A percentile compares a stretch with the other conserved stretches of the same genome.
Evolutionary conservation across 108 stramenopile genomes (phyloP).

Genomic region (Nitzschia palea): DNA sequence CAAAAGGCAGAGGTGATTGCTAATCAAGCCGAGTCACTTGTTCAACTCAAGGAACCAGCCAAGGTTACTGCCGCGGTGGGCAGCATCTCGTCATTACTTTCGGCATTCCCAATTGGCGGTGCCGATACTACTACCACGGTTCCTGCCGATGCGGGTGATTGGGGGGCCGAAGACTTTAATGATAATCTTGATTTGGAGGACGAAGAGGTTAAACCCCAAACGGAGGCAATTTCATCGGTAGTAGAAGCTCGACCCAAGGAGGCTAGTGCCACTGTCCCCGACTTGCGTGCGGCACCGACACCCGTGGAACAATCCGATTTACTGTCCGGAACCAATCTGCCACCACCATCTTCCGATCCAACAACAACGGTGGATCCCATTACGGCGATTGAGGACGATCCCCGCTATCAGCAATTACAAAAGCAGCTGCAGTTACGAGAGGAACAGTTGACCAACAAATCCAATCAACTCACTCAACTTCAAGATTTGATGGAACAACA

Average conservation of each 20-base stretch:
- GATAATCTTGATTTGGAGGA: too few relatives aligned
- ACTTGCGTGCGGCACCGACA: too few relatives aligned
- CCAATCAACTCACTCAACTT: conserved; percentile 59
- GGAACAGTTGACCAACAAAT: conserved; percentile 66
- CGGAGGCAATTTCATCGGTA: not conserved
- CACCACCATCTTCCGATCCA: not conserved
- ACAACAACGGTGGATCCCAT: not conserved
- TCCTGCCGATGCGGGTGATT: not conserved
- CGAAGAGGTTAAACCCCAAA: not conserved
- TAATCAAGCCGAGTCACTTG: not conserved
- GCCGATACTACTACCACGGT: not conserved
- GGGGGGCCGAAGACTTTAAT: not conserved
- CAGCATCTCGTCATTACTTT: not conserved
- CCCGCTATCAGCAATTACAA: conserved; percentile 23
- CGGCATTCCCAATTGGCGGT: not conserved
- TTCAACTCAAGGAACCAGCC: not conserved
- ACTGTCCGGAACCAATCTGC: not conserved
- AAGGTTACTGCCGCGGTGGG: not conserved
- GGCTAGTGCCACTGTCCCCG: too few relatives aligned
- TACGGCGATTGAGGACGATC: conserved; percentile 26
- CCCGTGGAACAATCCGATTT: too few relatives aligned
- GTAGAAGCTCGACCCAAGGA: not conserved
- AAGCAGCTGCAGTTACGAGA: conserved; percentile 43
- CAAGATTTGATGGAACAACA: conserved; percentile 54
- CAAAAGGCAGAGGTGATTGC: not conserved